Percentiles rank a stretch among this genome's conserved stretches.
phyloP scores from a whole-genome alignment of 2,329 filamentous ascomycete genomes.

The Ophiostoma tasmaniense region DNA sequence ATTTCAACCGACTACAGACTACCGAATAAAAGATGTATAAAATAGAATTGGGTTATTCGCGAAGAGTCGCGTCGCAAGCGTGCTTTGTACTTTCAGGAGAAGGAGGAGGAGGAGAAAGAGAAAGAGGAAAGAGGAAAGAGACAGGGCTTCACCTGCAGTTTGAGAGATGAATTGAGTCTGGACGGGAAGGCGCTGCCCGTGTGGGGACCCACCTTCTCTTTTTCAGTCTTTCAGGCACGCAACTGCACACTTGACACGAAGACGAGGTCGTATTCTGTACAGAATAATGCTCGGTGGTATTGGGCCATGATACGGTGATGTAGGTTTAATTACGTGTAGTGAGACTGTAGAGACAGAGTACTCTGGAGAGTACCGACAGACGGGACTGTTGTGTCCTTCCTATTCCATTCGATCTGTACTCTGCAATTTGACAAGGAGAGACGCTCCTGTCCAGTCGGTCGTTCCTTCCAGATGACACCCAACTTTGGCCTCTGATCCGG shows the following conservation, averaged over 20 bases:
- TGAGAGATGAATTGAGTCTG: neutral
- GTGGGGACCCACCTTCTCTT: neutral
- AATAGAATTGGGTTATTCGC: neutral
- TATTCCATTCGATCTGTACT: neutral
- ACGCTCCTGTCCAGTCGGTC: neutral
- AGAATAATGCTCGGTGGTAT: neutral
- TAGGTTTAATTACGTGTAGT: neutral
- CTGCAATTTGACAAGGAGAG: neutral
- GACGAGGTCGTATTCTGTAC: neutral
- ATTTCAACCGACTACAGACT: neutral
- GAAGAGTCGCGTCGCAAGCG: neutral
- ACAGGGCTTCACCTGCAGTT: neutral
- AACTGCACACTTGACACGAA: neutral
- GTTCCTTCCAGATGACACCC: neutral
- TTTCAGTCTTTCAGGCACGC: neutral
- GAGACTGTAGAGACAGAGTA: neutral
- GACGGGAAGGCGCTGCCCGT: constrained; percentile 19
- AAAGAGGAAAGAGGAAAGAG: neutral
- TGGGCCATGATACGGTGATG: constrained; percentile 7
- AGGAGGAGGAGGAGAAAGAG: too few relatives aligned
- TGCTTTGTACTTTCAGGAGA: too few relatives aligned
- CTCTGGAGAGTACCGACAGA: neutral
- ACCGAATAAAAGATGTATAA: neutral
- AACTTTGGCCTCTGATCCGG: neutral
- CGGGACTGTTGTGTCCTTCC: neutral